Evolutionary conservation across 164 flowering plant genomes (phyloP).

Genomic region (Stephania yunnanensis): DNA sequence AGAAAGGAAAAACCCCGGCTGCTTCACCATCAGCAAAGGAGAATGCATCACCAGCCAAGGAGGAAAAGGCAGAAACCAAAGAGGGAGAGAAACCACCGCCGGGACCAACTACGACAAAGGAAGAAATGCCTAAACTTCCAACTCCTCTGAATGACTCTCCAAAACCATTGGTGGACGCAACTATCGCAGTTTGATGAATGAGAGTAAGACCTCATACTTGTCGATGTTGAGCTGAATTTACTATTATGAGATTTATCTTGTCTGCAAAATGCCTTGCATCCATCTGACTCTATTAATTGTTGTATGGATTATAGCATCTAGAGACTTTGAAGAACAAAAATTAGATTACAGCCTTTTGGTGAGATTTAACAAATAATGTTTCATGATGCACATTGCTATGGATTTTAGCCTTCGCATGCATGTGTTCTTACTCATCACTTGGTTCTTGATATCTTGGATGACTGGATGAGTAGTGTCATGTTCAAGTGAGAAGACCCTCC

Average conservation of each 20-base stretch:
- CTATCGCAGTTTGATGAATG: neutral
- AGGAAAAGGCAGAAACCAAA: neutral
- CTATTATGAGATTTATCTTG: neutral
- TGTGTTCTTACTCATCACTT: too few relatives aligned
- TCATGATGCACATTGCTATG: too few relatives aligned
- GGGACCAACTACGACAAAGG: neutral
- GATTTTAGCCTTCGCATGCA: too few relatives aligned
- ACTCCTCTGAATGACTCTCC: neutral
- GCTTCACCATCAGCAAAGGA: neutral
- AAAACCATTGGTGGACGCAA: neutral
- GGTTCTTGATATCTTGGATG: too few relatives aligned
- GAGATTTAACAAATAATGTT: too few relatives aligned
- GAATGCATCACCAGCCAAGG: neutral
- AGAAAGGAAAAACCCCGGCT: neutral
- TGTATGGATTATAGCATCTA: neutral
- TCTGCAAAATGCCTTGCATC: neutral
- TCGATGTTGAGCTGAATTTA: neutral
- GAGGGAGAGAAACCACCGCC: neutral
- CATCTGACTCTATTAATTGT: neutral
- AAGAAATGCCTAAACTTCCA: neutral
- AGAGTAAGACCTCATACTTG: neutral
- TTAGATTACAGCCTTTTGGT: too few relatives aligned
- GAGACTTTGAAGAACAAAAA: too few relatives aligned
- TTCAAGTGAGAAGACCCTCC: too few relatives aligned
- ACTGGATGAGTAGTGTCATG: too few relatives aligned